Conservation (phyloP, 192 early-diverging fungal genomes). For the Paraglomus occultum region DNA sequence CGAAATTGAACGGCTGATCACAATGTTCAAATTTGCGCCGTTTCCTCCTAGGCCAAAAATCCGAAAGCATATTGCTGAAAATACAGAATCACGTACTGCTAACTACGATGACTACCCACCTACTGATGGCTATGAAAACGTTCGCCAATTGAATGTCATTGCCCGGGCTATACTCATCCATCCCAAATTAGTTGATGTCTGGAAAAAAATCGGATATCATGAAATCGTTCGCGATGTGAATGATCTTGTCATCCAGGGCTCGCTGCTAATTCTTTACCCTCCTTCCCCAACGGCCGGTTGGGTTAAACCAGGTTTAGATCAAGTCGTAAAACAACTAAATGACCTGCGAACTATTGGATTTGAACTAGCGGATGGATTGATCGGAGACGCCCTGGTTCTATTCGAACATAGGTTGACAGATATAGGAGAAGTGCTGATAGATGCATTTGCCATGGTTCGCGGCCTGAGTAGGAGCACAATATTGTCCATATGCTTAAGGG, state of each 20-base stretch:
- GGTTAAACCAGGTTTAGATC: neutral
- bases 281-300: neutral
- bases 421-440: neutral
- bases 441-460: neutral
- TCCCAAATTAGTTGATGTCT: neutral
- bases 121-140: conserved; percentile 20
- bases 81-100: neutral
- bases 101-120: conserved; percentile 7
- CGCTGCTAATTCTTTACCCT: neutral
- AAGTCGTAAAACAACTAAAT: neutral
- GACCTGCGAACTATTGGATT: neutral
- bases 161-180: conserved; percentile 22
- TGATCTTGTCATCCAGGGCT: conserved; percentile 13
- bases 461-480: no score
- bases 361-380: conserved; percentile 2
- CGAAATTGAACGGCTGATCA: neutral
- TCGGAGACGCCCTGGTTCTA: conserved; percentile 1
- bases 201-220: conserved; percentile 3
- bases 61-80: no score
- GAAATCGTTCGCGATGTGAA: conserved; percentile 23
- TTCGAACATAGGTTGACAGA: conserved; percentile 11
- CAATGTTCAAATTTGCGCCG: neutral
- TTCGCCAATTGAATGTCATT: conserved; percentile 2
- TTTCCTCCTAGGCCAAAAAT: conserved; percentile 9
- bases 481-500: no score